Evolutionary conservation across 768 basidiomycete species (phyloP).

Genomic region (Tremella yokohamensis): DNA sequence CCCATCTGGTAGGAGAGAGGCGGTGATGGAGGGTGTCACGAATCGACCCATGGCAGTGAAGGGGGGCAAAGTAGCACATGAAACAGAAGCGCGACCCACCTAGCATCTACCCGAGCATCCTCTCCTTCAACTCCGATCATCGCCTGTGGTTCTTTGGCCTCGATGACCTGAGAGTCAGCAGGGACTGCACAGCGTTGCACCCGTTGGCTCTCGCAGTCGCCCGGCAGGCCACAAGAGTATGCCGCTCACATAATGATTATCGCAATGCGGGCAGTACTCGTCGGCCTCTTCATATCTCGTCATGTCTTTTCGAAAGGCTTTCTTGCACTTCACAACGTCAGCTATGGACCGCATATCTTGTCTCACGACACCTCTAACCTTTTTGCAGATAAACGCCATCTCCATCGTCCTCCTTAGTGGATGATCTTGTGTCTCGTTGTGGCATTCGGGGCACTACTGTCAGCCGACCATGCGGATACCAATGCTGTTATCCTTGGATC

Average conservation of each 20-base stretch:
- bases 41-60: neutral
- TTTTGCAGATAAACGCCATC: slow-evolving; percentile 80
- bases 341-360: too few species aligned
- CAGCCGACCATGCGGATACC: neutral
- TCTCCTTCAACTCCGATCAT: slow-evolving; percentile 84
- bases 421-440: slow-evolving; percentile 78
- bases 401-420: slow-evolving; percentile 69
- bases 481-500: neutral
- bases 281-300: slow-evolving; percentile 86
- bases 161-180: slow-evolving; percentile 64
- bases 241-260: slow-evolving; percentile 89
- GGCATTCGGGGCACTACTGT: slow-evolving; percentile 77
- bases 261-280: slow-evolving; percentile 96
- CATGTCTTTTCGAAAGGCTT: slow-evolving; percentile 97
- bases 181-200: neutral
- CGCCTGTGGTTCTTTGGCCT: slow-evolving; percentile 85
- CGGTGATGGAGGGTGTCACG: neutral
- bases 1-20: neutral
- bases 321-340: slow-evolving; percentile 63
- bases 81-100: slow-evolving; percentile 57
- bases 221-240: neutral
- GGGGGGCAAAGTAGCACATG: slow-evolving; percentile 1
- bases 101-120: slow-evolving; percentile 78
- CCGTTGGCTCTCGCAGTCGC: too few species aligned
- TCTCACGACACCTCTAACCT: too few species aligned